These are phyloP conservation scores for Dryadomyces quercus-mongolicae DNA, from an alignment of 2,329 filamentous ascomycete genomes.

Conservation along the genomic window DNA sequence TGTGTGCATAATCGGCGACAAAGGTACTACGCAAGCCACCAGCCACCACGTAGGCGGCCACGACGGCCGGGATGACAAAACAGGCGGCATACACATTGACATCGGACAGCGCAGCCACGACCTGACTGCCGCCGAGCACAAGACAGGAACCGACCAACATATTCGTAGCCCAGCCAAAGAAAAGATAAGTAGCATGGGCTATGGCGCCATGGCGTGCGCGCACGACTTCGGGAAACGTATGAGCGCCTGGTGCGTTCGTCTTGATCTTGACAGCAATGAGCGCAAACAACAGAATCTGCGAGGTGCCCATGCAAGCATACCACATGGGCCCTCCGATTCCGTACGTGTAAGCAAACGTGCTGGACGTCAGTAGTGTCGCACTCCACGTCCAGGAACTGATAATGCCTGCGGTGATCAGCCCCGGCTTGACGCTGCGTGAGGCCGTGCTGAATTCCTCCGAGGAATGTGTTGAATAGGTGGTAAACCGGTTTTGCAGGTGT, in stretches of 20 bases:
- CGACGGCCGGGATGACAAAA: slow-evolving; percentile 26
- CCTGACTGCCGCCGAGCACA: slow-evolving; percentile 24
- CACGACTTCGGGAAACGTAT: slow-evolving; percentile 30
- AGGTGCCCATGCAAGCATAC: slow-evolving; percentile 26
- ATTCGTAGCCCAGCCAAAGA: slow-evolving; percentile 26
- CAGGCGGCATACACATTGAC: slow-evolving; percentile 28
- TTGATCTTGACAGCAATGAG: slow-evolving; percentile 30
- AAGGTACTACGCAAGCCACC: slow-evolving; percentile 27
- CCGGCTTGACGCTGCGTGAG: slow-evolving; percentile 28
- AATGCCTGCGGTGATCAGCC: slow-evolving; percentile 32
- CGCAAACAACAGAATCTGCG: slow-evolving; percentile 27
- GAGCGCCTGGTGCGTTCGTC: slow-evolving; percentile 24
- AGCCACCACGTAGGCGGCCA: slow-evolving; percentile 25
- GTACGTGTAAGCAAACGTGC: slow-evolving; percentile 28
- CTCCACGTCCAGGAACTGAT: slow-evolving; percentile 38
- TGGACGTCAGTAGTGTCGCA: slow-evolving; percentile 28
- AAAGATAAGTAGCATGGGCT: slow-evolving; percentile 26
- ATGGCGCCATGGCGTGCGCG: slow-evolving; percentile 22
- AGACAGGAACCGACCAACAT: slow-evolving; percentile 26
- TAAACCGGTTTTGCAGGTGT: slow-evolving; percentile 25
- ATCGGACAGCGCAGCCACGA: slow-evolving; percentile 25
- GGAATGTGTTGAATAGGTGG: slow-evolving; percentile 25
- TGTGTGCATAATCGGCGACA: slow-evolving; percentile 28
- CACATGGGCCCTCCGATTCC: slow-evolving; percentile 28
- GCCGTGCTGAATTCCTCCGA: slow-evolving; percentile 36